Evolutionary conservation across 2,329 filamentous ascomycete species (phyloP), one percentile per base, ranked within the genome.

Genomic region (Cladorrhinum sp.): DNA sequence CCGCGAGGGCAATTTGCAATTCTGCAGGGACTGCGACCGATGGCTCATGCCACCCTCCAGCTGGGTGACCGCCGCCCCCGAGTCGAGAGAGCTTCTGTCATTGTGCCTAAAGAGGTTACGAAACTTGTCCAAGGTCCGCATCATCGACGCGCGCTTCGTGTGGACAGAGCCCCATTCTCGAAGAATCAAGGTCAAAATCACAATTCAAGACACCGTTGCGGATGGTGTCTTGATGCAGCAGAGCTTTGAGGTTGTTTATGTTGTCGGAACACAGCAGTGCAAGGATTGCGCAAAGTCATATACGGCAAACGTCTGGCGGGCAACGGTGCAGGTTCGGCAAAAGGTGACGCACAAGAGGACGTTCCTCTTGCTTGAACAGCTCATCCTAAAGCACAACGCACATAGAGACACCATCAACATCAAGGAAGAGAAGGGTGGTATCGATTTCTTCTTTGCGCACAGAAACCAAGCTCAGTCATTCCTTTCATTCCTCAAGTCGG

Each of bases 141-240:
- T 99, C 70, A 93, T 97, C 70, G 95, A 99, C 73, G 95, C 95
- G 51, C 90, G 87, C 70, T 99, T 98, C 73, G 90, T 98, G 72
- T 99, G 95, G 95, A 99, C 95, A 1, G 95, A 99, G 76, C 93
- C 95, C 10, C 95, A 99, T 78, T 97, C 93, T 69, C 84, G 92
- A 71, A 83, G 95, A 73, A 84, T 98, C 65, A 96, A 93, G 77
- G 88, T 98, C 74, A 97, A 97, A 80, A 88, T 99, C 75, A 98
- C 95, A 0, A 88, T 98, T 52, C 95, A 98, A 72, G 84, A 86
- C 62, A 76, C 81, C 22, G 84, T 87, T 1, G 82, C 82, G 55
- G 84, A 86, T 58, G 85, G 85, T 24, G 81, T 87, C 50, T 74
- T 88, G 59, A 79, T 99, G 69, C 95, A 99, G 76, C 95, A 99